A percentile compares a stretch with the other conserved stretches of the same genome.
Evolutionary conservation across 495 filamentous ascomycete genomes (phyloP).

Genomic region (Venustampulla echinocandica): DNA sequence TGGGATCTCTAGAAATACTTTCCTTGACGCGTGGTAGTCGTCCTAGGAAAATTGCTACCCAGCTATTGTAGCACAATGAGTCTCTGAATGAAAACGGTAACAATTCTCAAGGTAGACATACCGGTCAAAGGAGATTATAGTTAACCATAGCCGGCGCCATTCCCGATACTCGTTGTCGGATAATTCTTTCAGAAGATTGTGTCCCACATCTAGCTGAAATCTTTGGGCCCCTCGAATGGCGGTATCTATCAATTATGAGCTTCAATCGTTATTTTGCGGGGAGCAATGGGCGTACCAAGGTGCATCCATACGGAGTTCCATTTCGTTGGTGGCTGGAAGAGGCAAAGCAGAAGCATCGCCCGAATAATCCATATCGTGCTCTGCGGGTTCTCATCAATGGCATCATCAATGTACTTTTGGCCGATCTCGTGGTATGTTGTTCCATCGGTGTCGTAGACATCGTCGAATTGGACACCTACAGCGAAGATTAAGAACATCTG

Average conservation of each 20-base stretch:
- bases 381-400: constrained; percentile 14
- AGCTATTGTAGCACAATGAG: constrained; percentile 6
- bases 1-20: constrained; percentile 15
- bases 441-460: constrained; percentile 12
- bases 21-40: constrained; percentile 14
- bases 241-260: constrained; percentile 11
- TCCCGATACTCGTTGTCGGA: constrained; percentile 11
- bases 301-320: constrained; percentile 14
- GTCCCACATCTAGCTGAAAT: constrained; percentile 11
- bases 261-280: constrained; percentile 1
- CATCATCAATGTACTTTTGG: constrained; percentile 16
- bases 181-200: constrained; percentile 11
- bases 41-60: constrained; percentile 15
- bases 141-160: constrained; percentile 14
- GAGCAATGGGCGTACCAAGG: constrained; percentile 10
- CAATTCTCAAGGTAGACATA: constrained; percentile 5
- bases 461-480: constrained; percentile 14
- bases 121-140: constrained; percentile 14
- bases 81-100: neutral
- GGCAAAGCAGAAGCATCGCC: constrained; percentile 15
- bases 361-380: constrained; percentile 15
- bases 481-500: constrained; percentile 17
- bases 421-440: constrained; percentile 9
- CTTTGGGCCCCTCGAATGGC: constrained; percentile 14
- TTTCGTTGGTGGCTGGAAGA: constrained; percentile 14